Conservation (phyloP, 2,329 filamentous ascomycete species). For the Massarina eburnea region DNA sequence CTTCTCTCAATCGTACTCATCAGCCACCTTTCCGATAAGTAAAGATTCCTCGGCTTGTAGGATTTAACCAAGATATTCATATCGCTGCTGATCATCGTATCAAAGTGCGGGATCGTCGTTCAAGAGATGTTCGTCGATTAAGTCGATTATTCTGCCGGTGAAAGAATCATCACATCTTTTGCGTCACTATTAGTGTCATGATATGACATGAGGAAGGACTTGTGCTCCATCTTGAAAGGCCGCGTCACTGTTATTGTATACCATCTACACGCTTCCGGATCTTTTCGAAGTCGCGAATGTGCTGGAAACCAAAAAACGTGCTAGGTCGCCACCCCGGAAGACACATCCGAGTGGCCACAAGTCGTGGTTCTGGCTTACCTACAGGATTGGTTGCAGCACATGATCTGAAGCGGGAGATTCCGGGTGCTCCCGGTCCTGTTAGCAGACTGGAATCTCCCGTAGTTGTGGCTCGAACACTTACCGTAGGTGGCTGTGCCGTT, state of each 20-base stretch:
- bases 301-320: constrained; percentile 7
- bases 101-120: too few relatives aligned
- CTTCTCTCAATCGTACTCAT: too few relatives aligned
- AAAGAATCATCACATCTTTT: too few relatives aligned
- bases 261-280: neutral
- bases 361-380: constrained; percentile 4
- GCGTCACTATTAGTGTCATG: too few relatives aligned
- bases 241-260: neutral
- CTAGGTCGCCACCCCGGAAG: constrained; percentile 9
- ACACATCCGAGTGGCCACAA: constrained; percentile 15
- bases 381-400: neutral
- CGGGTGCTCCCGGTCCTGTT: constrained; percentile 1
- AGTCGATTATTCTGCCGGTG: too few relatives aligned
- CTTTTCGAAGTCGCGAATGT: constrained; percentile 4
- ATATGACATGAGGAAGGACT: constrained; percentile 3
- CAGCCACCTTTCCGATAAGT: too few relatives aligned
- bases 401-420: neutral
- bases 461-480: constrained; percentile 11
- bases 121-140: too few relatives aligned
- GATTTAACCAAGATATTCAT: too few relatives aligned
- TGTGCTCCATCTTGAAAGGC: constrained; percentile 2
- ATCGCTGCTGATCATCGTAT: too few relatives aligned
- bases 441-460: neutral
- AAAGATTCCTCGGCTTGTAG: too few relatives aligned
- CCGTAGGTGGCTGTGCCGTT: constrained; percentile 41